Percentiles rank a stretch among this genome's conserved stretches.
phyloP scores from a whole-genome alignment of 2,329 filamentous ascomycete genomes.

The Phaeomoniella chlamydospora region DNA sequence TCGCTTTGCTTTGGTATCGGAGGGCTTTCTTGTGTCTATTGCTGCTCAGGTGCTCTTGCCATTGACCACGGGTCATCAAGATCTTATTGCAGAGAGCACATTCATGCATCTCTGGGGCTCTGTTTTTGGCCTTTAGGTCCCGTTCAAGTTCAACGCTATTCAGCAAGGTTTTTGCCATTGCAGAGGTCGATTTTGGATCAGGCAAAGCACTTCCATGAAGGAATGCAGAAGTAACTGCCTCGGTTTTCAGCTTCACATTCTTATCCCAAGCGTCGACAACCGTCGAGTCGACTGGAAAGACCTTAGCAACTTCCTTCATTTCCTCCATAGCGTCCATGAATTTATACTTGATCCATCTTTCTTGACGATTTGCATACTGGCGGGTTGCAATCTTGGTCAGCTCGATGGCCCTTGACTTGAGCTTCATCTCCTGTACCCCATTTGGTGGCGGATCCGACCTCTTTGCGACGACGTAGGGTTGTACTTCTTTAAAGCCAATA shows the following conservation, averaged over 20 bases:
- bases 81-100: slow-evolving; percentile 58
- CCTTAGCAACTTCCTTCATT: slow-evolving; percentile 34
- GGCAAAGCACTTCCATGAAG: slow-evolving; percentile 43
- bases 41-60: slow-evolving; percentile 41
- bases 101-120: slow-evolving; percentile 27
- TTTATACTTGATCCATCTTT: slow-evolving; percentile 77
- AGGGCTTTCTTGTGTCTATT: slow-evolving; percentile 40
- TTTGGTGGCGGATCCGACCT: neutral
- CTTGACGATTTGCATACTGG: slow-evolving; percentile 74
- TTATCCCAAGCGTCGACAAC: slow-evolving; percentile 47
- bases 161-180: slow-evolving; percentile 41
- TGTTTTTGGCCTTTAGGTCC: slow-evolving; percentile 27
- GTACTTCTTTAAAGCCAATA: slow-evolving; percentile 89
- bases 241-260: slow-evolving; percentile 52
- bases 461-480: slow-evolving; percentile 47
- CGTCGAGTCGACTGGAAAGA: slow-evolving; percentile 75
- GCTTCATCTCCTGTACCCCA: slow-evolving; percentile 11
- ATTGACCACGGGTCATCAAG: slow-evolving; percentile 41
- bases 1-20: neutral
- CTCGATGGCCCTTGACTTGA: slow-evolving; percentile 1
- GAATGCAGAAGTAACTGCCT: slow-evolving; percentile 47
- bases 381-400: slow-evolving; percentile 61
- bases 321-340: slow-evolving; percentile 54
- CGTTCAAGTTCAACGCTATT: slow-evolving; percentile 39
- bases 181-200: slow-evolving; percentile 41